Evolutionary conservation across 257 asterid genomes (phyloP).

Genomic region (Plantago major): DNA sequence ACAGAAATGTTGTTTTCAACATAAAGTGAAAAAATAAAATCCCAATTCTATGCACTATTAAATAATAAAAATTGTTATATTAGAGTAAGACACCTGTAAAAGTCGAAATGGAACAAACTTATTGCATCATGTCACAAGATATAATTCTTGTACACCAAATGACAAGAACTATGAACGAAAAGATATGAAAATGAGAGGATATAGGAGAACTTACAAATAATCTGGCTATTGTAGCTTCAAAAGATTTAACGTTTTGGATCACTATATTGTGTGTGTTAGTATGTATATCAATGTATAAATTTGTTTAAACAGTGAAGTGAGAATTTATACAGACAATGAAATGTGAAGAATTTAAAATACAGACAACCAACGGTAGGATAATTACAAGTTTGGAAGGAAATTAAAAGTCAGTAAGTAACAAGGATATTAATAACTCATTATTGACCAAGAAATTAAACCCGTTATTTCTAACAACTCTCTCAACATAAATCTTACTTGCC

Average conservation of each 20-base stretch:
- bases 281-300: neutral
- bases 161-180: neutral
- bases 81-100: no score
- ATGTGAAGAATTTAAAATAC: slow-evolving; percentile 22
- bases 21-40: neutral
- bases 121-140: neutral
- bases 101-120: neutral
- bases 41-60: no score
- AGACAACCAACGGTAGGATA: slow-evolving; percentile 29
- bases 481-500: slow-evolving; percentile 5
- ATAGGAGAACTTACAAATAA: slow-evolving; percentile 17
- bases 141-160: no score
- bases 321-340: neutral
- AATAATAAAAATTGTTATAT: no score
- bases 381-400: slow-evolving; percentile 4
- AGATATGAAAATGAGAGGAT: neutral
- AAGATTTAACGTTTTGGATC: no score
- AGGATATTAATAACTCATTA: slow-evolving; percentile 23
- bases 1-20: neutral
- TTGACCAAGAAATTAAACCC: neutral
- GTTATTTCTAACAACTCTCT: neutral
- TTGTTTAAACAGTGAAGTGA: neutral
- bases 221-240: no score
- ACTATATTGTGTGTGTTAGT: neutral
- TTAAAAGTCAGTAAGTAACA: slow-evolving; percentile 12